These are phyloP conservation scores for Musa acuminata DNA, from an alignment of 176 grass and related monocot species.

Conservation along the genomic window DNA sequence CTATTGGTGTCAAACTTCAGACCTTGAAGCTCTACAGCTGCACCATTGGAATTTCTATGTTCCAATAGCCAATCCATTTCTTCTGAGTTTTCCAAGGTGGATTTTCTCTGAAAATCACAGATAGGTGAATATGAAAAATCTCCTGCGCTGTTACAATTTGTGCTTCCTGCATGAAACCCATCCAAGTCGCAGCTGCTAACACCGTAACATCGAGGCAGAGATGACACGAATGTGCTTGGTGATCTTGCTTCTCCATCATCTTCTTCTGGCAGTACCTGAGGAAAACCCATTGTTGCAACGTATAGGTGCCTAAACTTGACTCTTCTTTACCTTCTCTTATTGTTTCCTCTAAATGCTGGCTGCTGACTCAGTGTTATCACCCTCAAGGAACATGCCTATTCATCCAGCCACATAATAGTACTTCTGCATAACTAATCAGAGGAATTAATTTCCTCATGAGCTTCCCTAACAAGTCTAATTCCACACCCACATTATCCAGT, in stretches of 20 bases:
- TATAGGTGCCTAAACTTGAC: too few species aligned
- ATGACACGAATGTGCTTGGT: constrained; percentile 31
- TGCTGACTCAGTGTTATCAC: too few species aligned
- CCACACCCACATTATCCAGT: too few species aligned
- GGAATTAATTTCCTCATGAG: too few species aligned
- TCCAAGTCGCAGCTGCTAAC: constrained; percentile 19
- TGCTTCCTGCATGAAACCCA: constrained; percentile 25
- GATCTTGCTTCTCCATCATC: constrained; percentile 32
- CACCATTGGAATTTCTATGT: constrained; percentile 18
- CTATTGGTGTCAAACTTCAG: constrained; percentile 36
- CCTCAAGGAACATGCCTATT: too few species aligned
- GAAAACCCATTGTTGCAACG: constrained; percentile 51
- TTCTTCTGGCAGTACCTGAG: constrained; percentile 38
- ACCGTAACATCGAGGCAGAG: constrained; percentile 20
- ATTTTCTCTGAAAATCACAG: constrained; percentile 39
- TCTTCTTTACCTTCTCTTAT: too few species aligned
- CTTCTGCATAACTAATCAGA: too few species aligned
- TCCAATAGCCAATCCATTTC: constrained; percentile 26
- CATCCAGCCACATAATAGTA: too few species aligned
- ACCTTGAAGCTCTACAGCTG: constrained; percentile 26
- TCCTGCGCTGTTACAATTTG: constrained; percentile 11
- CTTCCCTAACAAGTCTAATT: too few species aligned
- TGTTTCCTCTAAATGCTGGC: too few species aligned
- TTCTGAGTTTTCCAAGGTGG: constrained; percentile 20
- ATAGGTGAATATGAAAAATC: constrained; percentile 25